Evolutionary conservation across 73 alveolate species (phyloP).

Genomic region (Paramecium primaurelia): DNA sequence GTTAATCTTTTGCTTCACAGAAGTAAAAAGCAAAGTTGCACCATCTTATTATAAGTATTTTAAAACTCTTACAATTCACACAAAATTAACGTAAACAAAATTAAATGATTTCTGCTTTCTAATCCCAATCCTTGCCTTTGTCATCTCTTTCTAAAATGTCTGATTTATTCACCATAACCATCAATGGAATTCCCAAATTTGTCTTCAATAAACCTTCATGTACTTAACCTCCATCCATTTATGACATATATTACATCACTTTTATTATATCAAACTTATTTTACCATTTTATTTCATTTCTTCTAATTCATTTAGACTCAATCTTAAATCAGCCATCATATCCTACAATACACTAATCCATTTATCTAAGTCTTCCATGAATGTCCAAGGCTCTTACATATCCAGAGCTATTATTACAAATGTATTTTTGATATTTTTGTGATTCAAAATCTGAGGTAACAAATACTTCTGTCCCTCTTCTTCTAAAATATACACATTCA

Average conservation of each 20-base stretch:
- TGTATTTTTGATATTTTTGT: neutral
- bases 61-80: constrained; percentile 26
- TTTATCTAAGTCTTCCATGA: constrained; percentile 57
- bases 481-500: constrained; percentile 45
- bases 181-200: constrained; percentile 48
- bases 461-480: constrained; percentile 49
- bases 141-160: constrained; percentile 31
- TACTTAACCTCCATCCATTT: neutral
- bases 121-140: constrained; percentile 44
- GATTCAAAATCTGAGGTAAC: neutral
- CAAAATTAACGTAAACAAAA: constrained; percentile 53
- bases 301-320: constrained; percentile 34
- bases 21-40: constrained; percentile 52
- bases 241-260: neutral
- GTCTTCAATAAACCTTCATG: constrained; percentile 32
- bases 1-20: constrained; percentile 31
- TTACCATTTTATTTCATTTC: constrained; percentile 44
- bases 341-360: constrained; percentile 53
- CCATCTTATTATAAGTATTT: constrained; percentile 21
- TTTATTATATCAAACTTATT: neutral
- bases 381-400: constrained; percentile 58
- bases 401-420: neutral
- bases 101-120: neutral
- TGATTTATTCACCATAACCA: constrained; percentile 50
- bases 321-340: neutral